Base-by-base conservation (phyloP, 495 filamentous ascomycete species). In the Lepidopterella palustris region DNA sequence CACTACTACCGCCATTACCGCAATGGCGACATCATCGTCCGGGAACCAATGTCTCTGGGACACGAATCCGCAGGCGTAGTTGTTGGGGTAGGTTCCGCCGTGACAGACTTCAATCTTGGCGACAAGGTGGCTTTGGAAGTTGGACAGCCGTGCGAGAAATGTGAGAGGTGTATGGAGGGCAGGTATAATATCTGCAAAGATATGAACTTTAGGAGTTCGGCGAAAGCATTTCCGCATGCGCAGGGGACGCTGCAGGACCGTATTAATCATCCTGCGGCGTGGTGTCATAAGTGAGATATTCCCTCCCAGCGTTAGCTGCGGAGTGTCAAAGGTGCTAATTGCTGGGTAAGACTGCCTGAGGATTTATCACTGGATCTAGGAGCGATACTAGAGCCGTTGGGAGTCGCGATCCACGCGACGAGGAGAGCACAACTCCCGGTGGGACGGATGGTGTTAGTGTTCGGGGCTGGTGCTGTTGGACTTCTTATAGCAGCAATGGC, bases 141-240 rank as follows among this genome's bases (percentile, higher is more conserved):
- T 66, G 88, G 88, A n/a, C 72, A 89, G 8, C 87, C 88, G n/a
- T 95, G 89, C 68, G 79, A 79, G 25, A 64, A 76, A 45, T 95
- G 89, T 70, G 75, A 78, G 6, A 73, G 85, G 23, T 95, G 89
- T 70, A 63, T 64, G 20, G 76, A 77, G 45, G 87, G 86, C 25
- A 78, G 89, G 53, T 93, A 95, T 71, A 96, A 95, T 72, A 88
- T 96, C 74, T 96, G 90, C 78, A 77, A 78, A n/a, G 71, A 74
- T 9, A 86, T 96, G 82, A 77, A 76, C 50, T 96, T 95, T 73
- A 78, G 88, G 48, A 86, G 83, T 68, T 88, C 84, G 48, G 90
- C 89, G 15, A 92, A 91, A 74, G 72, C 77, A 27, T 86, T 84
- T 71, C 87, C 88, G 3, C 89, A 95, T 64, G 79, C 83, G 21